Conservation (phyloP, 768 basidiomycete genomes). For the Suillus occidentalis region DNA sequence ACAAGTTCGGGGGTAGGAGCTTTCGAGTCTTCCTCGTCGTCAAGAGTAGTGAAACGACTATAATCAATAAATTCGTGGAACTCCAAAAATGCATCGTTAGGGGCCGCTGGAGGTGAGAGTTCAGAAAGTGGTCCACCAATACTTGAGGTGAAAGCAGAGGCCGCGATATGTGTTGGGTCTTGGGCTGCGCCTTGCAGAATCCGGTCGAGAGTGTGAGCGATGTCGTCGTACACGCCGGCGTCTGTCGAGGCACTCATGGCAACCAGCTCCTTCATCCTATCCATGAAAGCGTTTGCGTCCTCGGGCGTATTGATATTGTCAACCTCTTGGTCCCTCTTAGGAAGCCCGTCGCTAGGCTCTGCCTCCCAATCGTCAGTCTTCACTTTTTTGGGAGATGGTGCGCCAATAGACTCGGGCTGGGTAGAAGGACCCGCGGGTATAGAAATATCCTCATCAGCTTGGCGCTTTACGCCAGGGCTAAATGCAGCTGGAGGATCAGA, state of each 20-base stretch:
- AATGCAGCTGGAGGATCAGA: slow-evolving; percentile 32
- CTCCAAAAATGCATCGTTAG: slow-evolving; percentile 42
- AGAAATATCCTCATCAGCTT: slow-evolving; percentile 34
- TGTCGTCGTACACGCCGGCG: slow-evolving; percentile 42
- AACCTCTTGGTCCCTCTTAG: slow-evolving; percentile 38
- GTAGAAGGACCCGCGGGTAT: slow-evolving; percentile 30
- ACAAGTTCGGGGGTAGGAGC: slow-evolving; percentile 76
- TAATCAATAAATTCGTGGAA: slow-evolving; percentile 71
- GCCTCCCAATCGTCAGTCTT: slow-evolving; percentile 71
- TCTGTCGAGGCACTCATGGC: slow-evolving; percentile 44
- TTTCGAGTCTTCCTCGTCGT: slow-evolving; percentile 64
- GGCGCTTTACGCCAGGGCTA: slow-evolving; percentile 32
- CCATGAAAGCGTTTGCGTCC: slow-evolving; percentile 61
- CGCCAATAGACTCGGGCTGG: slow-evolving; percentile 37
- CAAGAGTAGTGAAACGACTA: slow-evolving; percentile 51
- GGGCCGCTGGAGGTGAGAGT: slow-evolving; percentile 36
- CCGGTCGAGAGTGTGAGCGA: slow-evolving; percentile 62
- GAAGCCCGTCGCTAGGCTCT: slow-evolving; percentile 49
- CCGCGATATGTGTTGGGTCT: slow-evolving; percentile 36
- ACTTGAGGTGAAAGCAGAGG: slow-evolving; percentile 29
- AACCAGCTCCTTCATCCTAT: slow-evolving; percentile 63
- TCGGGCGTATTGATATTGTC: slow-evolving; percentile 63
- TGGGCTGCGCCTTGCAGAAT: slow-evolving; percentile 59
- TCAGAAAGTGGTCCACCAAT: slow-evolving; percentile 32
- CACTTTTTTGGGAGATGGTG: slow-evolving; percentile 68